Evolutionary conservation across 192 early-diverging fungal species (phyloP).

Genomic region (Backusella westeae): DNA sequence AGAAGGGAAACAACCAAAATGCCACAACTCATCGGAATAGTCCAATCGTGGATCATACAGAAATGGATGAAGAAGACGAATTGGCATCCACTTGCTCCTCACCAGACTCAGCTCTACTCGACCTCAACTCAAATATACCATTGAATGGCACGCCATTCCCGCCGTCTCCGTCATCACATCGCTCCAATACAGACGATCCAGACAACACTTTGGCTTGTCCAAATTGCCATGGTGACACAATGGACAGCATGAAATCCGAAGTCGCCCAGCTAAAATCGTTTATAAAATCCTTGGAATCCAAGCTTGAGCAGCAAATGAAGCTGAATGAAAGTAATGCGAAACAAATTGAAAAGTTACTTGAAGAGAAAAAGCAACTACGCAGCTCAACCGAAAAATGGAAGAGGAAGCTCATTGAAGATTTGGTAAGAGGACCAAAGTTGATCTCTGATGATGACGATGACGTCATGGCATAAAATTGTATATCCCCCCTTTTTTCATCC

Average conservation of each 20-base stretch:
- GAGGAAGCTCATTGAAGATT: neutral
- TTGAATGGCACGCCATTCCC: neutral
- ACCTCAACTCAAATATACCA: neutral
- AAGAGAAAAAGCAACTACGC: neutral
- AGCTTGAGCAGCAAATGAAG: slow-evolving; percentile 8
- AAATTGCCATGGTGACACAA: neutral
- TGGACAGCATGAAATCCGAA: neutral
- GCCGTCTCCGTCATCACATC: neutral
- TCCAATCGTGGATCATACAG: neutral
- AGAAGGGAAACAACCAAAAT: too few relatives aligned
- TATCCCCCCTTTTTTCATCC: neutral
- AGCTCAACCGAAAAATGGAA: slow-evolving; percentile 6
- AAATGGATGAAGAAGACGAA: slow-evolving; percentile 32
- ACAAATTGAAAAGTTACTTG: neutral
- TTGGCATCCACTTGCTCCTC: slow-evolving; percentile 25
- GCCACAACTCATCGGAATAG: neutral
- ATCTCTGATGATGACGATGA: neutral
- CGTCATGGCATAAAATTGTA: neutral
- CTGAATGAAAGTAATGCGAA: neutral
- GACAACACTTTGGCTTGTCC: neutral
- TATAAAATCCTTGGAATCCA: slow-evolving; percentile 2
- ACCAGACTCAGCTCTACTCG: slow-evolving; percentile 12
- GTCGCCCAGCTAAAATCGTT: neutral
- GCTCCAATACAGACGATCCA: neutral
- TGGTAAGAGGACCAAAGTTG: slow-evolving; percentile 9